phyloP scores from a whole-genome alignment of 2,329 filamentous ascomycete genomes.

The Pseudocercospora crystallina region DNA sequence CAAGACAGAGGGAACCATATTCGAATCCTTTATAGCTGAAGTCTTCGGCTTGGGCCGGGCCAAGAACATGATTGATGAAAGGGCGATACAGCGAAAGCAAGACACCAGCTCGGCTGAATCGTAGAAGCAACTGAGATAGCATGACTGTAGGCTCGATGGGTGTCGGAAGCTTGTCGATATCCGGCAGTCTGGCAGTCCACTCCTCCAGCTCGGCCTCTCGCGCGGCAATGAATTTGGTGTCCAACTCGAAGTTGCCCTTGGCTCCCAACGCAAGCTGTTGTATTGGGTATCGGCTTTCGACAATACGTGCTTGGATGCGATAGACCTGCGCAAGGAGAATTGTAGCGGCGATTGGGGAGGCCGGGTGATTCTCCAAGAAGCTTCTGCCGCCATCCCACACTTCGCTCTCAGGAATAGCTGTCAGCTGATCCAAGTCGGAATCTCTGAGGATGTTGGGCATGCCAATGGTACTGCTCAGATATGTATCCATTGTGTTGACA shows the following conservation, averaged over 20 bases:
- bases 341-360: not conserved
- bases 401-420: too few relatives aligned
- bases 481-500: constrained; percentile 25
- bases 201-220: too few relatives aligned
- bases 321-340: constrained; percentile 5
- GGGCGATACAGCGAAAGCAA: constrained; percentile 27
- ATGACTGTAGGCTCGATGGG: not conserved
- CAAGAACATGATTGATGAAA: constrained; percentile 24
- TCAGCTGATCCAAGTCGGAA: constrained; percentile 13
- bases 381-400: too few relatives aligned
- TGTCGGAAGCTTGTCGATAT: too few relatives aligned
- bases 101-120: constrained; percentile 22
- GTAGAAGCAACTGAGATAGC: constrained; percentile 22
- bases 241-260: not conserved
- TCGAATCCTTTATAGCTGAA: constrained; percentile 23
- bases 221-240: too few relatives aligned
- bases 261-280: too few relatives aligned
- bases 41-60: constrained; percentile 6
- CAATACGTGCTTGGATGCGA: constrained; percentile 5
- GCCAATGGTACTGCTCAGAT: constrained; percentile 22
- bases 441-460: constrained; percentile 24
- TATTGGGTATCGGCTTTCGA: too few relatives aligned
- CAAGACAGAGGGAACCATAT: constrained; percentile 23
- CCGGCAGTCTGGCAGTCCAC: too few relatives aligned
- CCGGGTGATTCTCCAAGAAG: not conserved